phyloP scores from a whole-genome alignment of 331 rosid species.

The Phaseolus coccineus region DNA sequence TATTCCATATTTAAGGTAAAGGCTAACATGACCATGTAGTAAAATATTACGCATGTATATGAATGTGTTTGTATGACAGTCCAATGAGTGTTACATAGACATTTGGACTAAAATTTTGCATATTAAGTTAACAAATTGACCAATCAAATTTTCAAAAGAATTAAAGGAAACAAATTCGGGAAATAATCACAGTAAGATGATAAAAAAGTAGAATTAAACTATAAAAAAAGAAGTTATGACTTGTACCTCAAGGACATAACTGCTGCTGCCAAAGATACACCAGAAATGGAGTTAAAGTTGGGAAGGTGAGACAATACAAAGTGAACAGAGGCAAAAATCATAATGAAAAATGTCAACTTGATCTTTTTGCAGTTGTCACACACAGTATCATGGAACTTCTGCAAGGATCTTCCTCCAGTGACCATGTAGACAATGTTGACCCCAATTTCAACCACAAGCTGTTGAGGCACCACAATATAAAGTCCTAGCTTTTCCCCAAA shows the following conservation, averaged over 20 bases:
- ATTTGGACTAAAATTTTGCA: no score
- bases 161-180: no score
- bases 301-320: constrained; percentile 94
- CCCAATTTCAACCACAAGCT: constrained; percentile 79
- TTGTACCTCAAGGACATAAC: constrained; percentile 86
- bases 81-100: no score
- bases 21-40: no score
- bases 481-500: constrained; percentile 94
- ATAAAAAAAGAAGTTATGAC: background rate
- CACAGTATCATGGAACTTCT: constrained; percentile 73
- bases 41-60: no score
- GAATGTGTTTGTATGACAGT: no score
- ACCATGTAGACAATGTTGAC: constrained; percentile 89
- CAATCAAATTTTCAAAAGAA: no score
- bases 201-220: no score
- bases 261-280: constrained; percentile 91
- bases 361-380: constrained; percentile 61
- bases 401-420: constrained; percentile 83
- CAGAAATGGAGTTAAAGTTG: constrained; percentile 81
- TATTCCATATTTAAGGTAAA: no score
- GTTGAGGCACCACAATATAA: constrained; percentile 96
- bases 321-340: constrained; percentile 95
- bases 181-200: no score
- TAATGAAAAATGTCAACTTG: constrained; percentile 78
- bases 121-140: no score